Conservation (phyloP, 495 filamentous ascomycete genomes). For the Massariosphaeria phaeospora region DNA sequence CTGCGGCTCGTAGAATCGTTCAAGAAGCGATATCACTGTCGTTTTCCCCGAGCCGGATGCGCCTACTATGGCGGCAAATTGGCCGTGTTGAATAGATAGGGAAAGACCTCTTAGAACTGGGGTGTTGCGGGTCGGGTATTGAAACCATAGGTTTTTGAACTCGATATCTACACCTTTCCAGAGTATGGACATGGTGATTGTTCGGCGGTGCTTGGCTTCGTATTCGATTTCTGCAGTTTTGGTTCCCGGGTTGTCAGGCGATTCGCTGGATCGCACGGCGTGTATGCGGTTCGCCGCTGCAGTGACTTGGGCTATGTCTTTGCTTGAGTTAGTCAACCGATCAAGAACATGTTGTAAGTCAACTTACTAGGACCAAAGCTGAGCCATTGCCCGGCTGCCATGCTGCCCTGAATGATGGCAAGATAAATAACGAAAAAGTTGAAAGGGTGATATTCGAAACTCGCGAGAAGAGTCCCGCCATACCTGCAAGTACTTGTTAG, state of each 20-base stretch:
- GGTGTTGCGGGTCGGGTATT: conserved; percentile 21
- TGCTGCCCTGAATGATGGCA: conserved; percentile 8
- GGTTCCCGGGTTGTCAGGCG: neutral
- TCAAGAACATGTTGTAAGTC: neutral
- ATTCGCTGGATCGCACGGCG: neutral
- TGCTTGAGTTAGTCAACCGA: neutral
- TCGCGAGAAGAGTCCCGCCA: conserved; percentile 46
- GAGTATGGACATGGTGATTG: neutral
- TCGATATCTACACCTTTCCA: conserved; percentile 19
- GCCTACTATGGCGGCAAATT: conserved; percentile 32
- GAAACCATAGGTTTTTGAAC: conserved; percentile 27
- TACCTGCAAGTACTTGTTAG: neutral
- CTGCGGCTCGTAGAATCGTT: conserved; percentile 31
- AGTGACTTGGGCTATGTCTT: conserved; percentile 10
- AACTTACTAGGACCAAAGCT: conserved; percentile 8
- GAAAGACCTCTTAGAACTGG: conserved; percentile 21
- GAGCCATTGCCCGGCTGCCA: conserved; percentile 14
- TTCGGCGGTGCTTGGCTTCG: neutral
- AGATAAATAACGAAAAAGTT: conserved; percentile 14
- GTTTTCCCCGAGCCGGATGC: conserved; percentile 30
- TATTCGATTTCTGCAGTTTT: neutral
- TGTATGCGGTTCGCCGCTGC: conserved; percentile 10
- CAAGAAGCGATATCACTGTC: conserved; percentile 27
- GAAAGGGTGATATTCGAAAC: neutral
- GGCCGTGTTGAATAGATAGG: conserved; percentile 23